Percentiles rank a stretch among this genome's conserved stretches.
phyloP scores from a whole-genome alignment of 1,284 basidiomycete species.

The Tylopilus sp. region DNA sequence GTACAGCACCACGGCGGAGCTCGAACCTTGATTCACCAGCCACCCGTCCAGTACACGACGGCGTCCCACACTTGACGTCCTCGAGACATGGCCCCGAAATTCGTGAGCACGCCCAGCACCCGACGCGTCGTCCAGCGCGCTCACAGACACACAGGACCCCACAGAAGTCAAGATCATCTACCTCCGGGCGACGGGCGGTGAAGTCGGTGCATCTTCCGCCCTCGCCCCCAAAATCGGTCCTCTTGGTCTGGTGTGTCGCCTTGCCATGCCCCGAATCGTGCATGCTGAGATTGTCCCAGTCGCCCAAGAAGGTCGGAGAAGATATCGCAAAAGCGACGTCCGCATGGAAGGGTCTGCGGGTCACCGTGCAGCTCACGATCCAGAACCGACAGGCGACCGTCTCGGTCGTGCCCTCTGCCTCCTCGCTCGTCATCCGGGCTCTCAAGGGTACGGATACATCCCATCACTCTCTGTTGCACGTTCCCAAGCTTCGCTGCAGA shows the following conservation, averaged over 20 bases:
- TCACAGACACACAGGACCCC: slow-evolving; percentile 62
- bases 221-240: slow-evolving; percentile 99
- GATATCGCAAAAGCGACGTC: slow-evolving; percentile 99
- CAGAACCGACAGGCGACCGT: slow-evolving; percentile 99
- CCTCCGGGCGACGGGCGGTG: slow-evolving; percentile 98
- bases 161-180: slow-evolving; percentile 99
- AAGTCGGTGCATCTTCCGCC: slow-evolving; percentile 98
- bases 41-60: slow-evolving; percentile 5
- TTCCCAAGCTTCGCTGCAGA: slow-evolving; percentile 50
- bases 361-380: slow-evolving; percentile 98
- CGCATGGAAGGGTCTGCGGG: slow-evolving; percentile 99
- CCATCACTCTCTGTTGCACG: background rate
- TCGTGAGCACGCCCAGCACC: slow-evolving; percentile 49
- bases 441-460: slow-evolving; percentile 75
- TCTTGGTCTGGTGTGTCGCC: slow-evolving; percentile 89
- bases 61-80: slow-evolving; percentile 6
- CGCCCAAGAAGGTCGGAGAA: slow-evolving; percentile 99
- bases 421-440: slow-evolving; percentile 96
- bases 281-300: slow-evolving; percentile 51
- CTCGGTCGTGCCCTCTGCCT: slow-evolving; percentile 96
- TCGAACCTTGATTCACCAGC: slow-evolving; percentile 50
- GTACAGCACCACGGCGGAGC: slow-evolving; percentile 53
- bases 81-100: slow-evolving; percentile 70
- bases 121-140: slow-evolving; percentile 9
- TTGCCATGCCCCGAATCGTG: background rate